Base-by-base conservation (phyloP, 2,329 filamentous ascomycete species). In the Aspergillus novofumigatus region DNA sequence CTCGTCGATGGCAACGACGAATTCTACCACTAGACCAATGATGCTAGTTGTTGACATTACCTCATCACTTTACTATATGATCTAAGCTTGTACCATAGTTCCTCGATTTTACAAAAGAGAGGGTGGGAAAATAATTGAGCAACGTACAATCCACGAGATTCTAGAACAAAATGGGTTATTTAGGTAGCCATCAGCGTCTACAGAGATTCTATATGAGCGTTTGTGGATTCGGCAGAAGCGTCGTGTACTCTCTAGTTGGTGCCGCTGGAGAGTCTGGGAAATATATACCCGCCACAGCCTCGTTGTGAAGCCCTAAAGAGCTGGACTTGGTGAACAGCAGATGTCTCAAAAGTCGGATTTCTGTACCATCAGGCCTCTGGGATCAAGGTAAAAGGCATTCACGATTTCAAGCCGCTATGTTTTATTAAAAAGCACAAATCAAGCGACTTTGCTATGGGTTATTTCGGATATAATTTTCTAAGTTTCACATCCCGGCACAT, bases 1-100 rank as follows among this genome's bases (percentile, higher is more conserved):
- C 74, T 75, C 74, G 68, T 76, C 74, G 74, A 76, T 75, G 72
- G 72, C 72, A 75, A 75, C 72, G 72, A 75, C 67, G 71, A 75
- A 75, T 75, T 75, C 72, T 74, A 74, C 72, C 72, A 74, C 72
- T 74, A 74, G 72, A 74, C 72, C 72, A 74, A 72, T 72, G 70
- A 73, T 74, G 72, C 72, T 70, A 48, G 35, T 68, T 57, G 2
- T 55, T 67, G 32, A 44, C 32, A 26, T 4, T 0, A 0, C 1
- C 17, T 7, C 3, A 14, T 7, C 21, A n/a, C 23, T 56, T 42
- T 14, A 14, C 3, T n/a, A 48, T 48, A 44, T 21, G 20, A 4
- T 2, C 3, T 10, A 10, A 42, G 23, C 23, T 0, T 11, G 3
- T 3, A 1, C 7, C n/a, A 6, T 4, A 20, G 1, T 14, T 0